These are phyloP conservation scores for Neurospora cerealis DNA, from an alignment of 495 filamentous ascomycete species.

Conservation along the genomic window DNA sequence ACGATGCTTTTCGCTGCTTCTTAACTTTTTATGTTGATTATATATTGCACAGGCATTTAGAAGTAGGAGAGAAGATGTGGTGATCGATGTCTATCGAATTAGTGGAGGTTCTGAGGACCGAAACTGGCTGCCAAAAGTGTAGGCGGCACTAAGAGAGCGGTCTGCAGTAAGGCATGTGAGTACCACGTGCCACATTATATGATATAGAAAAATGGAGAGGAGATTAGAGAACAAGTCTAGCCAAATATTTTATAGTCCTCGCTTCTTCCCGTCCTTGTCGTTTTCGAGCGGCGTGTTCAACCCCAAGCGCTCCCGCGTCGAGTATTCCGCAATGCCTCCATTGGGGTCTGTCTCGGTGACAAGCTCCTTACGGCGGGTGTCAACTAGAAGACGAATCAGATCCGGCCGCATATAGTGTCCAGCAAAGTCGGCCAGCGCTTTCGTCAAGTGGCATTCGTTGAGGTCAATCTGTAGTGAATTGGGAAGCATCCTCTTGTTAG, in stretches of 20 bases:
- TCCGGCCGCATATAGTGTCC: neutral
- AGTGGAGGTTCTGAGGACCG: too few relatives aligned
- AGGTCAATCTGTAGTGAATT: neutral
- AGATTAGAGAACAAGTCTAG: too few relatives aligned
- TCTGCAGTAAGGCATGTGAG: too few relatives aligned
- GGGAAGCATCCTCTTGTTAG: neutral
- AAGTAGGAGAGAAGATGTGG: too few relatives aligned
- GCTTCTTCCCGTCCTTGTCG: neutral
- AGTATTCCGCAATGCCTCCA: neutral
- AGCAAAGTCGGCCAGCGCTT: neutral
- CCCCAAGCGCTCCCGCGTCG: neutral
- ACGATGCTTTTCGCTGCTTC: too few relatives aligned
- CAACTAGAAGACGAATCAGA: neutral
- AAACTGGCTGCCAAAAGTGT: too few relatives aligned
- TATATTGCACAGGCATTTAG: too few relatives aligned
- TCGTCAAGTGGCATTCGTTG: neutral
- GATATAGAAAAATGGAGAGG: too few relatives aligned
- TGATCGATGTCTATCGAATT: too few relatives aligned
- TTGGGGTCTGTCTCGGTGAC: neutral
- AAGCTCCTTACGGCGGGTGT: neutral
- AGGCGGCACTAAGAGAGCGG: too few relatives aligned
- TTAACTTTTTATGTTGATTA: too few relatives aligned
- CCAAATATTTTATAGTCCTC: neutral
- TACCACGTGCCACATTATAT: too few relatives aligned
- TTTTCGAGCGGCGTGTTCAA: neutral